Percentiles rank a stretch among this genome's conserved stretches.
These are phyloP conservation scores for Talaromyces rugulosus DNA, from an alignment of 2,329 filamentous ascomycete species.

Conservation along the genomic window DNA sequence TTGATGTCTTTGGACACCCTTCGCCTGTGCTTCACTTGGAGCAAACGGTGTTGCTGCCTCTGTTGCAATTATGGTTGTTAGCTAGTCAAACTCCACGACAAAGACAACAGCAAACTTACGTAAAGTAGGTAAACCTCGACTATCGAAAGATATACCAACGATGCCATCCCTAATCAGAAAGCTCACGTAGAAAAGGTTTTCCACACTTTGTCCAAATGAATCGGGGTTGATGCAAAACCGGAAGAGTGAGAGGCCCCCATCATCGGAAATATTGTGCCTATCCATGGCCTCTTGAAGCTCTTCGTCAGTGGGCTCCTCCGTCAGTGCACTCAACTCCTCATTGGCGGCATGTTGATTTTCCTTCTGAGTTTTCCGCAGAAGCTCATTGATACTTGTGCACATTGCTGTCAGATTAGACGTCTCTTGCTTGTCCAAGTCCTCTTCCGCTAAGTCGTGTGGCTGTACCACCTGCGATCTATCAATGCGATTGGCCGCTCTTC, in stretches of 20 bases:
- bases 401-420: constrained; percentile 75
- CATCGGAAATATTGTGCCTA: constrained; percentile 60
- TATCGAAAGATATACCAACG: constrained; percentile 69
- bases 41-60: constrained; percentile 43
- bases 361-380: constrained; percentile 47
- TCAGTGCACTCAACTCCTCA: constrained; percentile 32
- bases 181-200: constrained; percentile 95
- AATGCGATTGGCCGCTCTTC: constrained; percentile 64
- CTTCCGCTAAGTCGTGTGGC: constrained; percentile 71
- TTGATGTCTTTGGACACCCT: constrained; percentile 68
- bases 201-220: constrained; percentile 90
- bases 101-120: constrained; percentile 51
- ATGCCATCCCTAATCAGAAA: constrained; percentile 87
- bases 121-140: constrained; percentile 70
- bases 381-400: constrained; percentile 68
- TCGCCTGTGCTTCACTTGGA: constrained; percentile 45
- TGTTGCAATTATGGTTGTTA: constrained; percentile 21
- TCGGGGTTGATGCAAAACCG: constrained; percentile 84
- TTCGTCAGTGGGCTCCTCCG: constrained; percentile 33
- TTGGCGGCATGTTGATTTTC: constrained; percentile 48
- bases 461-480: constrained; percentile 64
- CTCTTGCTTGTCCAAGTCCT: constrained; percentile 71
- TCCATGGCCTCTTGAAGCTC: constrained; percentile 54
- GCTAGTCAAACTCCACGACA: constrained; percentile 7
- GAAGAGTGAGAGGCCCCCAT: constrained; percentile 72